A percentile compares a stretch with the other conserved stretches of the same genome.
phyloP scores from a whole-genome alignment of 192 early-diverging fungal genomes.

The Podila epicladia region DNA sequence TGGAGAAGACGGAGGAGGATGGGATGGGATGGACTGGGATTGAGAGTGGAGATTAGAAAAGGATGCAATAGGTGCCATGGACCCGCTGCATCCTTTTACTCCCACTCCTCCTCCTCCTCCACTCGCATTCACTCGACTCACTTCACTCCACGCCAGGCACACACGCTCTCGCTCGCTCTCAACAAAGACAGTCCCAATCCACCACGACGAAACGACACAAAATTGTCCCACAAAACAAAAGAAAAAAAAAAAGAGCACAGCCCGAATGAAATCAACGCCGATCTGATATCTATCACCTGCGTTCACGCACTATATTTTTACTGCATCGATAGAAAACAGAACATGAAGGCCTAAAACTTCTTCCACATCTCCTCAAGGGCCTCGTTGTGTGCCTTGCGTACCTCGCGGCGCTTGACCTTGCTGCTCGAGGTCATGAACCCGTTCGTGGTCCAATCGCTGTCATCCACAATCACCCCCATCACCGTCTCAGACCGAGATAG shows the following conservation, averaged over 20 bases:
- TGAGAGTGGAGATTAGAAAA: not conserved
- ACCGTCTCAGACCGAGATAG: slow-evolving; percentile 75
- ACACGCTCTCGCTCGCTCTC: too few species aligned
- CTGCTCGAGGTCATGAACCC: slow-evolving; percentile 80
- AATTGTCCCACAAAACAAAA: not conserved
- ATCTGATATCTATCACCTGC: not conserved
- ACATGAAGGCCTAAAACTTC: slow-evolving; percentile 27
- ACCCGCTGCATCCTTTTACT: too few species aligned
- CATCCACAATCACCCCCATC: slow-evolving; percentile 58
- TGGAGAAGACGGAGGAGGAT: not conserved
- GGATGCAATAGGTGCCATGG: not conserved
- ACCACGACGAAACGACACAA: not conserved
- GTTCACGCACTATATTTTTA: not conserved
- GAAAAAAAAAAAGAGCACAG: not conserved
- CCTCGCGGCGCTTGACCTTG: slow-evolving; percentile 77
- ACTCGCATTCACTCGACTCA: too few species aligned
- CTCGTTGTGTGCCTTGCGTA: slow-evolving; percentile 56
- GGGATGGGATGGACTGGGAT: not conserved
- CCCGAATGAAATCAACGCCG: not conserved
- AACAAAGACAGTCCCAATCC: too few species aligned
- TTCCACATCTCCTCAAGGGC: slow-evolving; percentile 66
- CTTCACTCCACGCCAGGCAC: too few species aligned
- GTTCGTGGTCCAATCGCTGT: slow-evolving; percentile 76
- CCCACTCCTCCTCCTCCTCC: too few species aligned
- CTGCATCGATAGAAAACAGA: too few species aligned